Base-by-base conservation (phyloP, 495 filamentous ascomycete species). In the Penicillium chermesinum region DNA sequence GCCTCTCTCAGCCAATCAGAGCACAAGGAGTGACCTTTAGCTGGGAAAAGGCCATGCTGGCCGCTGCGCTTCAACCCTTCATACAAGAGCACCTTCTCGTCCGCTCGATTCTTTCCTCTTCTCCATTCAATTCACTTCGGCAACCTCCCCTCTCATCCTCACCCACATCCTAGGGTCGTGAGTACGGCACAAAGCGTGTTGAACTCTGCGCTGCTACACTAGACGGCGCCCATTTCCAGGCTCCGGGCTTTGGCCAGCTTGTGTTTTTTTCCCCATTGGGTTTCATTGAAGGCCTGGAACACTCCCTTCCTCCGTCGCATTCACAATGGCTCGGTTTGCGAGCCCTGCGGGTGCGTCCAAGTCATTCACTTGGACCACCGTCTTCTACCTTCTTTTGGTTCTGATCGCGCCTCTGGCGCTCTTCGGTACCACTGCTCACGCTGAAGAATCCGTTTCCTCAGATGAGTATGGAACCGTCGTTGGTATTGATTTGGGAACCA, bases 401-500 rank as follows among this genome's bases (percentile, higher is more conserved):
- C 83, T 96, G 56, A 81, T 88, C 54, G 79, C 74, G 42, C 84
- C 84, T 49, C 65, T 87, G 55, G 84, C 89, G 36, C 83, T 97
- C 50, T 76, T 94, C 46, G 78, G 80, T 57, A 78, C 78, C 52
- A 50, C 50, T 14, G 91, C 82, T 52, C 73, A 80, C 55, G 91
- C 91, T 46, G 77, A 89, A 60, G 85, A 91, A 46, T 76, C 81
- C 33, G n/a, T n/a, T n/a, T 74, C 81, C 53, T 73, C 74, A 49
- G 85, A 91, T 38, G 86, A 81, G 57, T 89, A 88, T 69, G 89
- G 91, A 62, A 90, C 84, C 53, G 80, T 79, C 70, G 67, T 98
- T 63, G 93, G 93, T 84, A 98, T 98, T 69, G 93, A 98, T 84
- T 72, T 98, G 66, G 93, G 93, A 71, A 98, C 93, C 40, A 98